These are phyloP conservation scores for Hippophae gyantsensis DNA, from an alignment of 306 rosid genomes.

Conservation along the genomic window DNA sequence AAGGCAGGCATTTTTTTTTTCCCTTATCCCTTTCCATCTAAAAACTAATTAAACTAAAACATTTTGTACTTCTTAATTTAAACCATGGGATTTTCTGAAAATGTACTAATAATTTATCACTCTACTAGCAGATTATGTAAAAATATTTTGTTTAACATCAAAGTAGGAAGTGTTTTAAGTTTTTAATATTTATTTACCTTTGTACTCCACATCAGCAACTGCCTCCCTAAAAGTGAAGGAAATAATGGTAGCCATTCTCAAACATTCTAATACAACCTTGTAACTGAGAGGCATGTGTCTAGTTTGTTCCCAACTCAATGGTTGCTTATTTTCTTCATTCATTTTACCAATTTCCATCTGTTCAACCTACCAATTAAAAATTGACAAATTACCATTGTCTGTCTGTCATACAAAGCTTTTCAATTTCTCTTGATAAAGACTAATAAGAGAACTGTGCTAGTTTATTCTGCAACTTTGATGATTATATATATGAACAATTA, in stretches of 20 bases:
- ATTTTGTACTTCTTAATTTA: too few relatives aligned
- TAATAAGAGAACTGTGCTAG: neutral
- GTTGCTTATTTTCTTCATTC: conserved; percentile 36
- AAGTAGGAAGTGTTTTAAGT: neutral
- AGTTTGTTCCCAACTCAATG: conserved; percentile 62
- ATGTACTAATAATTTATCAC: too few relatives aligned
- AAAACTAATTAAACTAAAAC: too few relatives aligned
- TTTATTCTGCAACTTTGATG: neutral
- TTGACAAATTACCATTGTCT: neutral
- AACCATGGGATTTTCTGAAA: too few relatives aligned
- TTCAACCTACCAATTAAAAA: conserved; percentile 42
- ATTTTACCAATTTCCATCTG: conserved; percentile 42
- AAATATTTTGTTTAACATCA: too few relatives aligned
- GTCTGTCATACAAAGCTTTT: neutral
- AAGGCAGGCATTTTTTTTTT: neutral
- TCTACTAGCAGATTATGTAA: too few relatives aligned
- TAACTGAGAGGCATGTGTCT: conserved; percentile 58
- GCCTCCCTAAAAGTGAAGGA: conserved; percentile 92
- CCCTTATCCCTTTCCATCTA: neutral
- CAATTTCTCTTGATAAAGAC: neutral
- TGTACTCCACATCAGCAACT: conserved; percentile 77
- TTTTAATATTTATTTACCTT: conserved; percentile 36
- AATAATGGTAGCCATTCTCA: conserved; percentile 88
- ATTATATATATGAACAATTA: neutral
- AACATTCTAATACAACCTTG: conserved; percentile 79